Evolutionary conservation across 768 basidiomycete species (phyloP), one percentile per base, ranked within the genome.

Genomic region (Russula sp.): DNA sequence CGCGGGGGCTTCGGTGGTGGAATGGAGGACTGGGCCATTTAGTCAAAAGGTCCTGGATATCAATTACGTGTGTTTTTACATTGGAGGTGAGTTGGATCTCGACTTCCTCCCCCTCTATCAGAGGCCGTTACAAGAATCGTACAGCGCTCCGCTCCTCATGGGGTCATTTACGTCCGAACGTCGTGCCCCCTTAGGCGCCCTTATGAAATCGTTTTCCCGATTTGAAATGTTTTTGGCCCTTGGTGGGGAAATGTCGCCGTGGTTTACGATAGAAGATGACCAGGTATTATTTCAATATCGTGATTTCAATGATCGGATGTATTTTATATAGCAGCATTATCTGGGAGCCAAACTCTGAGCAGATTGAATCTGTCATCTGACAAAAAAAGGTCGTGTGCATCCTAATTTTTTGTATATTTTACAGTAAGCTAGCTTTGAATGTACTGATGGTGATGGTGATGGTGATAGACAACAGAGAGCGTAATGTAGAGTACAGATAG

Each of bases 1-100:
- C 75, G 78, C 57, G 74, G 75, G 38, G 76, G 76, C 48, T 72
- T 70, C 28, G 78, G 78, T n/a, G 77, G 78, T 26, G 77, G 68
- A 69, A 75, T 78, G 65, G 85, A 85, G 67, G 86, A 86, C 38
- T 86, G 86, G 86, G 79, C 60, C 16, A 50, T 66, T 10, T 66
- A 65, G 57, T 20, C 32, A 38, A 28, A n/a, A 9, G 16, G 20
- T 36, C 26, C 20, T 30, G 58, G 52, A 26, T 40, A 44, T 42
- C 63, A 9, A 49, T 64, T 64, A 64, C 63, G 63, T 64, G 57
- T 38, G 5, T 9, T 3, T 32, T 30, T 42, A n/a, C 32, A 18
- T 10, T 20, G 50, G 11, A 30, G 56, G 61, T 62, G 63, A 64
- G 63, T 48, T 9, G 7, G 32, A 64, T 51, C 63, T 56, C 42